A percentile compares a stretch with the other conserved stretches of the same genome.
Evolutionary conservation across 208 protist genomes (phyloP).

Genomic region (Acanthamoeba triangularis): DNA sequence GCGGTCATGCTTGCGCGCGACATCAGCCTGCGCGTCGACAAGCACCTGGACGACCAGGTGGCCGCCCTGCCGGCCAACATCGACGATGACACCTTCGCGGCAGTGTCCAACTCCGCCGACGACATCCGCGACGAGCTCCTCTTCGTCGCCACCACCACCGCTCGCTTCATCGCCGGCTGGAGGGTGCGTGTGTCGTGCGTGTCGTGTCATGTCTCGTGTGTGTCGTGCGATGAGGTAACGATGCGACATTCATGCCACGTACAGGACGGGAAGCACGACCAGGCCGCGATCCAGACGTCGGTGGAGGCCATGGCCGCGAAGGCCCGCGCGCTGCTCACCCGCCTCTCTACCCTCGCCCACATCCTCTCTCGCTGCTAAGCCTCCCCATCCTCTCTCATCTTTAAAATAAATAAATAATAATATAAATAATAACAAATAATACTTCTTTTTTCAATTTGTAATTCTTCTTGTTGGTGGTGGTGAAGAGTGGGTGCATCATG

Average conservation of each 20-base stretch:
- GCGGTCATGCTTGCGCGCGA: not conserved
- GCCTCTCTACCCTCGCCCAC: not conserved
- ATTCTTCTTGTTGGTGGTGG: not conserved
- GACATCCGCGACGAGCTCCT: slow-evolving; percentile 5
- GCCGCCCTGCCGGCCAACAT: not conserved
- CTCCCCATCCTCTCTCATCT: no score
- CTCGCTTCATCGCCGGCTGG: slow-evolving; percentile 13
- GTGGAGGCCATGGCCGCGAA: not conserved
- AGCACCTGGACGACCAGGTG: not conserved
- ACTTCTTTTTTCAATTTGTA: no score
- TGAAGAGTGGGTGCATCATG: no score
- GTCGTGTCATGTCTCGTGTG: not conserved
- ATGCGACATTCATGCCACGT: not conserved
- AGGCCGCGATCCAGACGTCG: not conserved
- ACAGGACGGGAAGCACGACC: not conserved
- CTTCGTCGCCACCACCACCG: not conserved
- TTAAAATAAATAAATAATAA: no score
- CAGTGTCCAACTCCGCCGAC: not conserved
- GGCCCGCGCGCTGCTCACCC: not conserved
- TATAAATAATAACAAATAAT: no score
- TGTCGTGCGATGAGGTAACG: not conserved
- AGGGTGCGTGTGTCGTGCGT: not conserved
- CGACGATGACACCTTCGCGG: not conserved
- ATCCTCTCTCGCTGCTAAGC: not conserved
- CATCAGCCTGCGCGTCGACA: slow-evolving; percentile 3